Evolutionary conservation across 805 yeast species (phyloP), one percentile per base, ranked within the genome.

Genomic region (Ogataea parapolymorpha): DNA sequence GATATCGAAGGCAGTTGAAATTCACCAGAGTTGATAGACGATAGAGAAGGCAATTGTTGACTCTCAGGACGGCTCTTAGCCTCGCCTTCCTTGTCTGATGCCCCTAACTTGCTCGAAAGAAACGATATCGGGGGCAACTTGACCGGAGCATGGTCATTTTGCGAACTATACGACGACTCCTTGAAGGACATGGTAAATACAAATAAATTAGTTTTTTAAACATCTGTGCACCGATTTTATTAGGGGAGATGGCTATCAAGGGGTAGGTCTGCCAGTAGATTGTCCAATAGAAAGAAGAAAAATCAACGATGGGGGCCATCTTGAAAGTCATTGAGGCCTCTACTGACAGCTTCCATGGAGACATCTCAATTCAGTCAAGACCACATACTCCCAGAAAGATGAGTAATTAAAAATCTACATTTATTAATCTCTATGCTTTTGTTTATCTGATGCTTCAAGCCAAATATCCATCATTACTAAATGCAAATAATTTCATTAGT

Each of bases 61-160:
- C 14, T 29, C 10, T 16, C 12, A 11, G 27, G 24, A 5, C 35
- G 34, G 26, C 34, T 32, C 9, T 32, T 29, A 2, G 22, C 11
- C 8, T 18, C 37, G 22, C 25, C 27, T 11, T 17, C 35, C 34
- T 39, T 39, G 38, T 33, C 45, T 29, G 41, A 37, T 22, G 32
- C 35, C 32, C 37, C 6, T 25, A 45, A 40, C 23, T 46, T 38
- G 33, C 37, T 34, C 10, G 58, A 42, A 16, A 56, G 39, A 29
- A 55, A 53, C 11, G 61, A 56, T 26, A 58, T 50, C 8, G 62
- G 60, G 13, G 59, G 61, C 20, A 55, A 42, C 32, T 50, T 53
- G 17, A 54, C 56, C 43, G 46, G 50, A 2, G 41, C 42, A 15
- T 44, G 42, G 18, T 42, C 39, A 37, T 45, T 42, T 26, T 30